Evolutionary conservation across 1,284 basidiomycete species (phyloP).

Genomic region (Peniophora sp.): DNA sequence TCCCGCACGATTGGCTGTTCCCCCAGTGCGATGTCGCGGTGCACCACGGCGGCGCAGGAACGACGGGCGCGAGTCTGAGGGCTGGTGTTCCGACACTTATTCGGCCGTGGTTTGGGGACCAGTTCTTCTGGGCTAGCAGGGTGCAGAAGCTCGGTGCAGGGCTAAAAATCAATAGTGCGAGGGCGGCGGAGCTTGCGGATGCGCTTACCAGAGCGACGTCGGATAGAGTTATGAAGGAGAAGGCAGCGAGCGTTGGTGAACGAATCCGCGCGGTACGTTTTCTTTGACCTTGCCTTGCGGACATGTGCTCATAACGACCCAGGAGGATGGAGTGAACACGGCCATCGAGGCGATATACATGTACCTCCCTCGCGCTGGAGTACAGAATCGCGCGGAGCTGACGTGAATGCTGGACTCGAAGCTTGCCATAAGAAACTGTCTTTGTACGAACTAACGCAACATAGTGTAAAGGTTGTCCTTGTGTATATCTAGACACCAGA

Average conservation of each 20-base stretch:
- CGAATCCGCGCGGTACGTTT: conserved; percentile 27
- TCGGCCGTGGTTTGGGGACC: conserved; percentile 65
- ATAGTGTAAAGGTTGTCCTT: no score
- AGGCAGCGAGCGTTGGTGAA: conserved; percentile 55
- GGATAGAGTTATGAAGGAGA: conserved; percentile 52
- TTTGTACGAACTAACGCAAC: no score
- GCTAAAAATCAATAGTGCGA: conserved; percentile 39
- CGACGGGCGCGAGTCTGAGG: conserved; percentile 58
- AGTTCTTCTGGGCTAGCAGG: conserved; percentile 67
- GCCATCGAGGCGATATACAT: conserved; percentile 43
- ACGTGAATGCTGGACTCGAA: no score
- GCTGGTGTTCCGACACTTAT: conserved; percentile 74
- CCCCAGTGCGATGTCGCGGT: conserved; percentile 59
- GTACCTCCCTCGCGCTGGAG: conserved; percentile 36
- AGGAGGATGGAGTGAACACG: conserved; percentile 45
- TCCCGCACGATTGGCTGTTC: conserved; percentile 82
- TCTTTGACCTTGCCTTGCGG: no score
- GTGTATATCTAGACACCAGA: no score
- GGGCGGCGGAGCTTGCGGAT: conserved; percentile 40
- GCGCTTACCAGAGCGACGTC: conserved; percentile 50
- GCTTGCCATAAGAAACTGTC: no score
- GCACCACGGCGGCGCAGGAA: conserved; percentile 71
- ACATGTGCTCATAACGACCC: conserved; percentile 15
- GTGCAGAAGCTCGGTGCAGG: conserved; percentile 56
- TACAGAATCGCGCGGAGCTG: conserved; percentile 7